Conservation (phyloP, 2,329 filamentous ascomycete species). For the Tolypocladium album region DNA sequence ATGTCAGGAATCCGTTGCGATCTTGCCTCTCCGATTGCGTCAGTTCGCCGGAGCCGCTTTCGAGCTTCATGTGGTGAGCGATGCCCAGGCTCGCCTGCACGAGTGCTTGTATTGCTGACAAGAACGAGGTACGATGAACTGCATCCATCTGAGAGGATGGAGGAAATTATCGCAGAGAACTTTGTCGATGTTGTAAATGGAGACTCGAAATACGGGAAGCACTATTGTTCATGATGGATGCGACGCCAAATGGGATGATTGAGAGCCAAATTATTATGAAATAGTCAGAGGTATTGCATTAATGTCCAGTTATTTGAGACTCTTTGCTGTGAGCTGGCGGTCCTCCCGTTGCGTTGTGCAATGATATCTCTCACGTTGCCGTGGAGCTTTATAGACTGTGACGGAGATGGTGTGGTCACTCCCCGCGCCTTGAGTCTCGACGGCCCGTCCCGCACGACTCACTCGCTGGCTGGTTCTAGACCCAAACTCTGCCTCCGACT, state of each 20-base stretch:
- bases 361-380: too few relatives aligned
- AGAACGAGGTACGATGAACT: slow-evolving; percentile 48
- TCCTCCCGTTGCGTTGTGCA: too few relatives aligned
- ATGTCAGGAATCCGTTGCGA: slow-evolving; percentile 48
- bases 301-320: too few relatives aligned
- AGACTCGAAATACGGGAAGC: slow-evolving; percentile 27
- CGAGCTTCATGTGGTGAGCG: slow-evolving; percentile 57
- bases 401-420: too few relatives aligned
- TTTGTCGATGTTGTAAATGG: slow-evolving; percentile 29
- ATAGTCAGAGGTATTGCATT: too few relatives aligned
- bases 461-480: neutral
- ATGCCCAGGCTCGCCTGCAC: too few relatives aligned
- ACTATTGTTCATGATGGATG: slow-evolving; percentile 8
- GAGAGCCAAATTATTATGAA: too few relatives aligned
- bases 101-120: neutral
- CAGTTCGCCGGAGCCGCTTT: slow-evolving; percentile 28
- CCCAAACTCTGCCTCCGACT: neutral
- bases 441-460: neutral
- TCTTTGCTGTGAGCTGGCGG: too few relatives aligned
- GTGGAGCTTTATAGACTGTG: too few relatives aligned
- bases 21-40: slow-evolving; percentile 37
- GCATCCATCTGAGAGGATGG: slow-evolving; percentile 57
- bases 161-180: slow-evolving; percentile 26
- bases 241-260: too few relatives aligned
- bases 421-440: too few relatives aligned